Percentiles rank a stretch among this genome's conserved stretches.
phyloP scores from a whole-genome alignment of 176 grass and related monocot genomes.

The Musa troglodytarum region DNA sequence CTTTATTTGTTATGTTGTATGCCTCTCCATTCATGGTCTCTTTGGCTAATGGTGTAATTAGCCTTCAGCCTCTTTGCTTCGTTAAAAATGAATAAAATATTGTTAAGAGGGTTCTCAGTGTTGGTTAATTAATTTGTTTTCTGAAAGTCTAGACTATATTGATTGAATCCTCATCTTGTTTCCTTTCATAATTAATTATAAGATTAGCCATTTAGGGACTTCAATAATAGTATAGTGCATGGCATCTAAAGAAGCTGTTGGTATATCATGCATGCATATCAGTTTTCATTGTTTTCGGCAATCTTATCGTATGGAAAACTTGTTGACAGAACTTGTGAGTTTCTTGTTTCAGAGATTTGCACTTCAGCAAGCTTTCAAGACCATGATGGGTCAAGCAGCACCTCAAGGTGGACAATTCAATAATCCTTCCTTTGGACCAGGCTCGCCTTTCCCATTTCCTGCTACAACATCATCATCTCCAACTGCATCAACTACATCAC shows the following conservation, averaged over 20 bases:
- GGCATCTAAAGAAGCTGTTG: not conserved
- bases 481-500: conserved; percentile 26
- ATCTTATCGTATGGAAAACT: not conserved
- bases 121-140: conserved; percentile 1
- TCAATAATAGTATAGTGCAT: not conserved
- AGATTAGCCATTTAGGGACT: too few species aligned
- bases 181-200: not conserved
- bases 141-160: not conserved
- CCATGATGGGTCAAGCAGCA: conserved; percentile 84
- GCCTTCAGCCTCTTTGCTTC: not conserved
- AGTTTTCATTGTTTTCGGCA: not conserved
- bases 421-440: conserved; percentile 45
- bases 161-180: not conserved
- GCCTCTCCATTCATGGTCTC: not conserved
- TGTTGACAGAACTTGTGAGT: conserved; percentile 7
- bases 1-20: not conserved
- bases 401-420: conserved; percentile 29
- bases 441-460: conserved; percentile 69
- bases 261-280: not conserved
- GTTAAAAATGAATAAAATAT: not conserved
- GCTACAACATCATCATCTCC: conserved; percentile 41
- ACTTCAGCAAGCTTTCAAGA: conserved; percentile 85
- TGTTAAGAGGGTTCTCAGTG: not conserved
- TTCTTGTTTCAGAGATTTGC: conserved; percentile 10
- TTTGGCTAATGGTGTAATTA: not conserved